Conservation (phyloP, 306 rosid species). For the Dicorynia guianensis region DNA sequence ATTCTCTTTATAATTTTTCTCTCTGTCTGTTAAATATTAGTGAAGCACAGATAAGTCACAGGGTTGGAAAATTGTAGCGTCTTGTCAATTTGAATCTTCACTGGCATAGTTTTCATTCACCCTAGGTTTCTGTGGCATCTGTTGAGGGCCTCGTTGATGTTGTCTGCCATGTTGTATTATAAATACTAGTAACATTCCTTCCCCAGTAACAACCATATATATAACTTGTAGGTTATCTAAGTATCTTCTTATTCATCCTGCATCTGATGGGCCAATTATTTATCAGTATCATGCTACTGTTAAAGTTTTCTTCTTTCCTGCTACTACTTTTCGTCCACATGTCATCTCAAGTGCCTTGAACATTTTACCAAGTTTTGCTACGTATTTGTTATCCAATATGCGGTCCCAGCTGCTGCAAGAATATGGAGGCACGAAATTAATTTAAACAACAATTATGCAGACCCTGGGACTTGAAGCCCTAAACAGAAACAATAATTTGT, state of each 20-base stretch:
- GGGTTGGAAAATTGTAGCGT: neutral
- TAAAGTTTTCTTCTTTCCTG: neutral
- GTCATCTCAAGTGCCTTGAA: neutral
- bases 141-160: neutral
- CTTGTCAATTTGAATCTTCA: slow-evolving; percentile 4
- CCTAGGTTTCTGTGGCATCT: neutral
- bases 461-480: neutral
- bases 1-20: neutral
- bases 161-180: neutral
- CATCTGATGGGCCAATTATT: neutral
- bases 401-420: neutral
- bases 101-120: neutral
- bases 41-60: too few relatives aligned
- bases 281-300: neutral
- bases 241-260: slow-evolving; percentile 1
- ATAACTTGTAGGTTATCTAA: neutral
- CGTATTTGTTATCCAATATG: neutral
- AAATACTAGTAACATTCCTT: neutral
- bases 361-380: neutral
- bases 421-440: slow-evolving; percentile 16
- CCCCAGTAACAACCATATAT: neutral
- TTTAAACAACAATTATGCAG: neutral
- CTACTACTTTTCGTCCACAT: neutral
- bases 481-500: neutral
- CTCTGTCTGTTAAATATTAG: neutral